Base-by-base conservation (phyloP, 805 yeast species). In the Jamesozyma rosinii region DNA sequence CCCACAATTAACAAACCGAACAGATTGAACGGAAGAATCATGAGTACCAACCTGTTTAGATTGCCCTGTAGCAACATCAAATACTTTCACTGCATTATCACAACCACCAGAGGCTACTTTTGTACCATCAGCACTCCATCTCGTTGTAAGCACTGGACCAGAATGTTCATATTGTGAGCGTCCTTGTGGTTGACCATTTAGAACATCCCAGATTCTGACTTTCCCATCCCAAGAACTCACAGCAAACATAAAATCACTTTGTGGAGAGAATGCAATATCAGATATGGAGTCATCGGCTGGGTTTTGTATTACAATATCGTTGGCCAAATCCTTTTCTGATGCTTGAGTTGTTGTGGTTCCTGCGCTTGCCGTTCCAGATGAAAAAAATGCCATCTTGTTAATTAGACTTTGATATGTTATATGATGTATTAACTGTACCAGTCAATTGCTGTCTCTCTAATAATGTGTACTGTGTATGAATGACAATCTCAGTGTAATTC, bases 151-250 rank as follows among this genome's bases (percentile, higher is more conserved):
- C 3, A 85, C 95, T 0, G 97, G 96, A 0, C 76, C 96, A 31
- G 81, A 85, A 60, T 90, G 97, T 58, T 85, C 95, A 63, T 74
- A 89, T 56, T 89, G 61, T 0, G 97, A 96, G 40, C 95, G 68
- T 8, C 95, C 96, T 55, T 84, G 92, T 24, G 86, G 79, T 44
- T 76, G 75, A 4, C 96, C 96, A 33, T 75, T 73, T 35, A 80
- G 72, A 15, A 89, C 78, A 63, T 92, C 97, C 70, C 92, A 92
- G 43, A 92, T 81, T 48, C 97, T 75, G 35, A 87, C 96, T 59
- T 87, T 88, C 54, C 83, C 84, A 65, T 92, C 98, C 98, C 98
- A 92, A 15, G 94, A 81, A 15, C 94, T 75, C 3, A 79, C 92
- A 3, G 94, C 77, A 43, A 69, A 66, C 46, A 92, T 62, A 45